Evolutionary conservation across 106 monocot genomes (phyloP).

Genomic region (Alisma plantagoaquatica): DNA sequence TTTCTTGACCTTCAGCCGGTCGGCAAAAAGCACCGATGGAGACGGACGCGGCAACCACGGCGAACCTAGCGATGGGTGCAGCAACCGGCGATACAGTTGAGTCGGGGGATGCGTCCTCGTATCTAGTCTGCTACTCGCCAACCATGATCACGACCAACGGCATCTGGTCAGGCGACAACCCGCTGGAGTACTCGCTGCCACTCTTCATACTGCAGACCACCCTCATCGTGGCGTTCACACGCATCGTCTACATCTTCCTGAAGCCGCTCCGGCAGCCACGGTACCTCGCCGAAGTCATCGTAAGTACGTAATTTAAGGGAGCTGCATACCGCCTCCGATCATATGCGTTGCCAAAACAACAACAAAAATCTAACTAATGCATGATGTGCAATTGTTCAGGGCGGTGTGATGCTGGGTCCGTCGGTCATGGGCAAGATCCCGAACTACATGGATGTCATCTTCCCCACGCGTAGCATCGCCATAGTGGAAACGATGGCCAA

Average conservation of each 20-base stretch:
- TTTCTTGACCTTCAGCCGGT: no score
- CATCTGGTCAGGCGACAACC: constrained; percentile 2
- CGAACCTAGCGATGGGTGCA: no score
- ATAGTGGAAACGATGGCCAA: background rate
- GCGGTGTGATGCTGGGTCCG: constrained; percentile 1
- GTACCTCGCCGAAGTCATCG: constrained; percentile 1
- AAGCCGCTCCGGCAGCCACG: constrained; percentile 9
- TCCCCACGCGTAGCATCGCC: background rate
- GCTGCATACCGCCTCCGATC: no score
- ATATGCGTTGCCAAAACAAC: no score
- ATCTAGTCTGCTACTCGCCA: constrained; percentile 2
- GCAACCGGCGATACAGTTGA: no score
- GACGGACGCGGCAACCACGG: no score
- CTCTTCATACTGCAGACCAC: constrained; percentile 4
- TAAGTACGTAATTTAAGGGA: no score
- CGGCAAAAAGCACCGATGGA: no score
- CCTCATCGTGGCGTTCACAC: background rate
- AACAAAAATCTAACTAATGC: no score
- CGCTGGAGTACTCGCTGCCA: background rate
- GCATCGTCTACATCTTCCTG: background rate
- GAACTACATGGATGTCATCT: constrained; percentile 2
- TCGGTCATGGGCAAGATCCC: background rate
- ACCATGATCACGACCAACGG: constrained; percentile 9
- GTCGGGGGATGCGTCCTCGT: no score
- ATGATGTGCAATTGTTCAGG: background rate